Percentiles rank a stretch among this genome's conserved stretches.
Conservation (phyloP, 805 yeast species). For the Kuraishia piskuri region DNA sequence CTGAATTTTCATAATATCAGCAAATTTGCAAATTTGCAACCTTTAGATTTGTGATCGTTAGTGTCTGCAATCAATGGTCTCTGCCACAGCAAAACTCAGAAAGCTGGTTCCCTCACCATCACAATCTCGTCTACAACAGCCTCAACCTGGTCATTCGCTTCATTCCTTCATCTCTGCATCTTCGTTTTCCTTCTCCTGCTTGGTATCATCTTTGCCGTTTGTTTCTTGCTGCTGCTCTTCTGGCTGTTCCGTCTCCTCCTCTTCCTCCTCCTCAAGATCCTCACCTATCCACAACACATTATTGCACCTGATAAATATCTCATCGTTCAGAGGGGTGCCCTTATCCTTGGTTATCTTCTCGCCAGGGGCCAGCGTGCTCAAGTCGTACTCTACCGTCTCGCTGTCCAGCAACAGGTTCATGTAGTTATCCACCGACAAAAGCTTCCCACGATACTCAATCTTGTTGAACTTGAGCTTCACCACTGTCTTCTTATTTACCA, state of each 20-base stretch:
- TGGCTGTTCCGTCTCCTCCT: constrained; percentile 6
- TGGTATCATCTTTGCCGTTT: constrained; percentile 8
- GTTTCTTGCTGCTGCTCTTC: constrained; percentile 6
- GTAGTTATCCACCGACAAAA: constrained; percentile 80
- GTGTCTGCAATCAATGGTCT: no score
- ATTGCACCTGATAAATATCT: constrained; percentile 82
- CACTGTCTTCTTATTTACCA: constrained; percentile 60
- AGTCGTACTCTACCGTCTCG: constrained; percentile 35
- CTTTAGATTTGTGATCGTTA: no score
- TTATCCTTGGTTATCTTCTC: constrained; percentile 43
- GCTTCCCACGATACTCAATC: constrained; percentile 76
- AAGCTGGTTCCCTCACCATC: no score
- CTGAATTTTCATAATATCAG: no score
- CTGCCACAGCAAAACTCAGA: no score
- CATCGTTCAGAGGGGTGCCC: constrained; percentile 26
- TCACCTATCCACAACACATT: constrained; percentile 74
- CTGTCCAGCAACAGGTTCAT: constrained; percentile 78
- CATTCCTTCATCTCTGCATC: not conserved
- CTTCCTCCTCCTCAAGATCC: constrained; percentile 13
- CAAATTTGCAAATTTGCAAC: no score
- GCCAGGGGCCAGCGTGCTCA: constrained; percentile 40
- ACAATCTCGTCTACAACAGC: no score
- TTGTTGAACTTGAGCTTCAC: constrained; percentile 86
- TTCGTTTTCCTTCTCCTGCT: constrained; percentile 8
- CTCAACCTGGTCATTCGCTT: no score